Evolutionary conservation across 495 filamentous ascomycete genomes (phyloP), one percentile per base, ranked within the genome.

Genomic region (Penicillium egyptiacum): DNA sequence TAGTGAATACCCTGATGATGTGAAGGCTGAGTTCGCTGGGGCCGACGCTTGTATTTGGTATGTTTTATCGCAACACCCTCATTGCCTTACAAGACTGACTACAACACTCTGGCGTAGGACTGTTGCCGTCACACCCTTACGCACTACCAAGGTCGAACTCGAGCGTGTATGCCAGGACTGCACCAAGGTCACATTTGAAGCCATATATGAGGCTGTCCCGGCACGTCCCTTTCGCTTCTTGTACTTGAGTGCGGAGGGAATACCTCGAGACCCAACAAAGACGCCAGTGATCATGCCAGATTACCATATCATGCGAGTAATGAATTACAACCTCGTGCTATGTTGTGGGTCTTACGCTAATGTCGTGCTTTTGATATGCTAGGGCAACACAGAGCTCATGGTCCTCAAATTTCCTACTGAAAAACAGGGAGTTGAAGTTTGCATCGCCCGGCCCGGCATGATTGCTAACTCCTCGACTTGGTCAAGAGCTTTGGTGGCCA

Each of bases 1-100:
- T 54, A 68, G 42, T 1, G 61, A 68, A 28, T 83, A 81, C 50
- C 55, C 74, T 2, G 73, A 77, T 2, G 46, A 61, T 11, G 70
- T 78, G 5, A 63, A 46, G 44, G 74, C 66, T 9, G 66, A 81
- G 48, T 53, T 83, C 8, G 58, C 68, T 2, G 74, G 64, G 9
- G 82, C 79, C 1, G 78, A 81, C 55, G 79, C 76, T 0, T 82
- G 80, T 58, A 81, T 84, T 33, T 85, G 80, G 79, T 81, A 68
- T 16, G 46, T 47, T 40, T 17, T 2, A 20, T 11, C 10, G 16
- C 16, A 4, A 28, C 9, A 12, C 14, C n/a, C 1, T 16, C 3
- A 1, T 30, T 47, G 45, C 17, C 31, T 22, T 30, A 22, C 0
- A n/a, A 46, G 11, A 26, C 42, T 46, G 22, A 37, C 45, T 22